Conservation (phyloP, 176 grass and related monocot species). For the Cenchrus fungigraminus region DNA sequence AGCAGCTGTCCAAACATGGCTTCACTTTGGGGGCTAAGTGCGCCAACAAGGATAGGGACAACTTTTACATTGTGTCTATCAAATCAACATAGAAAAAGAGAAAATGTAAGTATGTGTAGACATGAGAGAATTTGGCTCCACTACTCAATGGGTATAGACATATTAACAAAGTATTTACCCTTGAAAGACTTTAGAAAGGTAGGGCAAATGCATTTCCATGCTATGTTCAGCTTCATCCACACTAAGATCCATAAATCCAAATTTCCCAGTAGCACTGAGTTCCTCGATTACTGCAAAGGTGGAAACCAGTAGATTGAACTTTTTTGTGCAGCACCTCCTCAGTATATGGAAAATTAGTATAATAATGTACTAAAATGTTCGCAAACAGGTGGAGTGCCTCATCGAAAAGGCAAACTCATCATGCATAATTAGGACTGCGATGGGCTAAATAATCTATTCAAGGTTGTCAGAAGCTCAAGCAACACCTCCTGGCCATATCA, state of each 20-base stretch:
- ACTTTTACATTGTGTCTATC: constrained; percentile 82
- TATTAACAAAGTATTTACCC: constrained; percentile 61
- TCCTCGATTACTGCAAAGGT: constrained; percentile 76
- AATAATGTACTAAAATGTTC: constrained; percentile 30
- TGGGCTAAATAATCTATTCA: background rate
- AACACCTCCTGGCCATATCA: background rate
- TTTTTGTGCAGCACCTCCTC: constrained; percentile 68
- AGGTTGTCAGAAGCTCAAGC: background rate
- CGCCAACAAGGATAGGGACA: constrained; percentile 90
- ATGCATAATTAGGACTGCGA: background rate
- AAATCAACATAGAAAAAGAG: constrained; percentile 33
- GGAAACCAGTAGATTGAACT: constrained; percentile 53
- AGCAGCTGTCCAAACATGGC: constrained; percentile 85
- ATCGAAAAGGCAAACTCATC: background rate
- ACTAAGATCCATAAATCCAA: constrained; percentile 93
- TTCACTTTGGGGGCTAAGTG: constrained; percentile 80
- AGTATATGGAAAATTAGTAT: constrained; percentile 51
- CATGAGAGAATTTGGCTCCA: background rate
- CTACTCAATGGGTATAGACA: constrained; percentile 13
- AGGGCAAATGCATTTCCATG: constrained; percentile 99
- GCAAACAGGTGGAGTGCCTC: constrained; percentile 16
- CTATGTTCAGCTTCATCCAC: constrained; percentile 99
- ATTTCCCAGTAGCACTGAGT: constrained; percentile 75
- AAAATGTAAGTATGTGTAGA: constrained; percentile 3
- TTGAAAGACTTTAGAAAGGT: constrained; percentile 94